These are phyloP conservation scores for Monilinia laxa DNA, from an alignment of 2,329 filamentous ascomycete species.

Conservation along the genomic window DNA sequence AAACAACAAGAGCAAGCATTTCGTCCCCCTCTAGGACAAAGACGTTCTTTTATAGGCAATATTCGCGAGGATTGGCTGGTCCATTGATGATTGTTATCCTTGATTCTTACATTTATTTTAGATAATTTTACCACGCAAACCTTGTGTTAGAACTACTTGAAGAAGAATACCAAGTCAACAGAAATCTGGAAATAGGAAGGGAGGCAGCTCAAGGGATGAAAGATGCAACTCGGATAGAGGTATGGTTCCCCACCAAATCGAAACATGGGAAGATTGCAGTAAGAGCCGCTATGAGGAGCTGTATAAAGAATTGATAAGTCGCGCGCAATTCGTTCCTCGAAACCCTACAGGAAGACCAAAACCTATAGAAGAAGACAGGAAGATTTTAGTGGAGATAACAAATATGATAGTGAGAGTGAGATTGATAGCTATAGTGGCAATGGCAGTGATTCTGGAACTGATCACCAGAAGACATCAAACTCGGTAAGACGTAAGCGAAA, in stretches of 20 bases:
- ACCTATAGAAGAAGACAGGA: background rate
- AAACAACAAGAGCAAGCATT: conserved; percentile 6
- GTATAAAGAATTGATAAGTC: background rate
- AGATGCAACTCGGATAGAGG: background rate
- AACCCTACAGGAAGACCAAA: background rate
- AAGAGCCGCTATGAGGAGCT: background rate
- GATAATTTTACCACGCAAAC: conserved; percentile 3
- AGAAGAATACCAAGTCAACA: conserved; percentile 13
- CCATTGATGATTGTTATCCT: background rate
- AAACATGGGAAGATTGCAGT: background rate
- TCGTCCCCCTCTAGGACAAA: background rate
- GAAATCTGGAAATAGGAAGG: background rate
- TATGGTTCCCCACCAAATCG: background rate
- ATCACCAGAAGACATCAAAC: background rate
- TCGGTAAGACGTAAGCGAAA: background rate
- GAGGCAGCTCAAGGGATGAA: background rate
- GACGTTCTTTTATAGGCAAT: too few species aligned
- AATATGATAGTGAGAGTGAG: background rate
- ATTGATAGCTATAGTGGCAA: background rate
- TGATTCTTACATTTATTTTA: background rate
- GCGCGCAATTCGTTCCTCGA: background rate
- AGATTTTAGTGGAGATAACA: background rate
- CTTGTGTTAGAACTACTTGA: conserved; percentile 9
- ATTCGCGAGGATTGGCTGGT: background rate
- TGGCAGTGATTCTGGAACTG: background rate